phyloP scores from a whole-genome alignment of 2,329 filamentous ascomycete species.

The Diplocarpon rosae region DNA sequence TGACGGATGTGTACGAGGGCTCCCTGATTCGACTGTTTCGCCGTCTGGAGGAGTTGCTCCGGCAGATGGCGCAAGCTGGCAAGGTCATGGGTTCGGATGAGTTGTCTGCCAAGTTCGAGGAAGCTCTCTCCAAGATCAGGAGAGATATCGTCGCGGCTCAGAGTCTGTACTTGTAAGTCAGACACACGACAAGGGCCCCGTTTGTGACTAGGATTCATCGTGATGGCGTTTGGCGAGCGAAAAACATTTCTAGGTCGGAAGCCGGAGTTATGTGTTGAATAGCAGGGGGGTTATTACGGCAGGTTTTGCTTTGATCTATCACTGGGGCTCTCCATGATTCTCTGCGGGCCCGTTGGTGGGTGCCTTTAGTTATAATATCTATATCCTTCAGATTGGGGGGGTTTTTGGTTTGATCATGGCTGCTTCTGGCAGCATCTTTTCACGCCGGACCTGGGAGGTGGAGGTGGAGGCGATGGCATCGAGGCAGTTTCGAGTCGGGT shows the following conservation, averaged over 20 bases:
- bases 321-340: too few species aligned
- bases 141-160: constrained; percentile 93
- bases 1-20: constrained; percentile 97
- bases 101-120: constrained; percentile 83
- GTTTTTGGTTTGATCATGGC: too few species aligned
- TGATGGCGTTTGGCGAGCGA: neutral
- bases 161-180: constrained; percentile 69
- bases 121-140: constrained; percentile 72
- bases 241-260: constrained; percentile 8
- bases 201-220: too few species aligned
- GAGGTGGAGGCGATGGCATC: too few species aligned
- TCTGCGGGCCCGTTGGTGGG: too few species aligned
- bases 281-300: neutral
- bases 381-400: too few species aligned
- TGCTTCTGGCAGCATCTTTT: too few species aligned
- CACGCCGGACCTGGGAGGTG: too few species aligned
- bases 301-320: neutral
- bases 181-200: too few species aligned
- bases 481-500: too few species aligned
- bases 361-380: too few species aligned
- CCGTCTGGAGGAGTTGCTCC: constrained; percentile 81
- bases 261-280: constrained; percentile 10
- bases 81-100: constrained; percentile 99
- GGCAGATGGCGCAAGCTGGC: constrained; percentile 89
- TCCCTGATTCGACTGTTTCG: constrained; percentile 94